Percentiles rank a stretch among this genome's conserved stretches.
Conservation (phyloP, 2,329 filamentous ascomycete genomes). For the Microdochium paspali region DNA sequence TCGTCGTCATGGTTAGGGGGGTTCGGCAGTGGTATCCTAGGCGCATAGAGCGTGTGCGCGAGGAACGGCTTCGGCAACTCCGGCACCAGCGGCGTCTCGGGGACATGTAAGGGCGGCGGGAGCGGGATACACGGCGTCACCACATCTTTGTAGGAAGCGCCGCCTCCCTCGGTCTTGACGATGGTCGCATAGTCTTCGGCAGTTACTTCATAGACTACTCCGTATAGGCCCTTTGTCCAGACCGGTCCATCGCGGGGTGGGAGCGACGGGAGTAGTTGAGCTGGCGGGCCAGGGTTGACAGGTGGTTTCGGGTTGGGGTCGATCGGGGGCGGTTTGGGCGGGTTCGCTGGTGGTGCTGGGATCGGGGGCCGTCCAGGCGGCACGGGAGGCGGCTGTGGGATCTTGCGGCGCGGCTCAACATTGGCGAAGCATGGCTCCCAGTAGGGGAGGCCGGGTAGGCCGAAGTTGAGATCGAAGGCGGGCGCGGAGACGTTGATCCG, state of each 20-base stretch:
- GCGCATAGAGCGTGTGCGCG: constrained; percentile 76
- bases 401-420: constrained; percentile 52
- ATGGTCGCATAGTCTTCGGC: constrained; percentile 73
- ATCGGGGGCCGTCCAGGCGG: too few relatives aligned
- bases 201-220: constrained; percentile 94
- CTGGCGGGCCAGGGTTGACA: constrained; percentile 10
- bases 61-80: constrained; percentile 56
- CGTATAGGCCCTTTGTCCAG: constrained; percentile 79
- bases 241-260: constrained; percentile 31
- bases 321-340: constrained; percentile 17
- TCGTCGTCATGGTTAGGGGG: constrained; percentile 7
- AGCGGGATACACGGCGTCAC: constrained; percentile 69
- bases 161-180: constrained; percentile 83
- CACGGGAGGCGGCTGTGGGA: constrained; percentile 27
- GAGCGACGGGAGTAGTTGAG: constrained; percentile 7
- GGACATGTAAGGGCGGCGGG: constrained; percentile 47
- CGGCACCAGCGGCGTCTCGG: constrained; percentile 48
- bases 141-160: constrained; percentile 75
- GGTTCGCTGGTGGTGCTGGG: constrained; percentile 9
- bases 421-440: constrained; percentile 89
- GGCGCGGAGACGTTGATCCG: constrained; percentile 77
- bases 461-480: constrained; percentile 68
- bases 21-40: constrained; percentile 32
- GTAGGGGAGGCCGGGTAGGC: constrained; percentile 80
- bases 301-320: constrained; percentile 11